phyloP scores from a whole-genome alignment of 108 stramenopile species.

The Nitzschia sp. region DNA sequence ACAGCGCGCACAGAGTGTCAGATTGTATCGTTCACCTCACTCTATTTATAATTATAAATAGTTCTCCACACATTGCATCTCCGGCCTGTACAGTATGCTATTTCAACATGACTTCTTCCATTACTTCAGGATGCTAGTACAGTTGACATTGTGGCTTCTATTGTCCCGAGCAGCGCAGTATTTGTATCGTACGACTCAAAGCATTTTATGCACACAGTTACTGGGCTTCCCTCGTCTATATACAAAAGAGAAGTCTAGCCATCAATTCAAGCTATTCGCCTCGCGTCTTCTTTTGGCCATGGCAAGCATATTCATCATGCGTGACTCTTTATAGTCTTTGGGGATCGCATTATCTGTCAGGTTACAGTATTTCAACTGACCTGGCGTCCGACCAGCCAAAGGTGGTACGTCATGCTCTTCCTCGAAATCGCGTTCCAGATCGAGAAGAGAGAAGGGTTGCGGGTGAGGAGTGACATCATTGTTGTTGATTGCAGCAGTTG shows the following conservation, averaged over 20 bases:
- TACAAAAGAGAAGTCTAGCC: too few relatives aligned
- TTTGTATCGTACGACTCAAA: too few relatives aligned
- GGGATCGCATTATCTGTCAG: neutral
- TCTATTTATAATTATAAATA: neutral
- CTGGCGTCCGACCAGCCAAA: neutral
- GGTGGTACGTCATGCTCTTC: neutral
- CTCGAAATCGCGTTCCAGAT: neutral
- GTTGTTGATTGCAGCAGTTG: neutral
- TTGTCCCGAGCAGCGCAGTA: too few relatives aligned
- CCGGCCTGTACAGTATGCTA: neutral
- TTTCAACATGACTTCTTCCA: too few relatives aligned
- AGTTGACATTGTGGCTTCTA: too few relatives aligned
- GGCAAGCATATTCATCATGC: neutral
- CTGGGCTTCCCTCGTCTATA: too few relatives aligned
- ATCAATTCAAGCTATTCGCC: too few relatives aligned
- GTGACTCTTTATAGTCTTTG: neutral
- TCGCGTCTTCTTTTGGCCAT: neutral
- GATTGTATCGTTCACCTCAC: neutral
- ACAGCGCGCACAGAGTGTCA: too few relatives aligned
- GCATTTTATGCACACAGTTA: too few relatives aligned
- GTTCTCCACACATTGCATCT: neutral
- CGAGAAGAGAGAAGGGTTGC: neutral
- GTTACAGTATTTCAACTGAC: neutral
- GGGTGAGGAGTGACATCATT: neutral
- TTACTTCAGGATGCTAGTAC: too few relatives aligned